phyloP scores from a whole-genome alignment of 148 eudicot species.

The Rhododendron henanense region DNA sequence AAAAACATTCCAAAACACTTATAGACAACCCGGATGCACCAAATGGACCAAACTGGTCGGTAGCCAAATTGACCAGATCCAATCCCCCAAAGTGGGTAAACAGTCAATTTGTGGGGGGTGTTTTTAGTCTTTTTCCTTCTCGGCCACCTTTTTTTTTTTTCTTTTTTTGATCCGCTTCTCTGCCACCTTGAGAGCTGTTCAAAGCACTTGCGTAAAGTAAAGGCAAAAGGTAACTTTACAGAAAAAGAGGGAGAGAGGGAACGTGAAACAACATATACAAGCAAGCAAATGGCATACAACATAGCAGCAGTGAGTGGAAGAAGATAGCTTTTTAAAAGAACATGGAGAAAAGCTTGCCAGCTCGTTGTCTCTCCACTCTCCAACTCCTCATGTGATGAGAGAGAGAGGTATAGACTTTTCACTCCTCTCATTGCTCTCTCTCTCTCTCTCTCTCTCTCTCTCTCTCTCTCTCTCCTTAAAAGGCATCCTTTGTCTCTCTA shows the following conservation, averaged over 20 bases:
- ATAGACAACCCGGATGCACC: no score
- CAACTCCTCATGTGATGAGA: constrained; percentile 11
- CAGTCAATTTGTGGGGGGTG: no score
- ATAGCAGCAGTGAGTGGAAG: constrained; percentile 34
- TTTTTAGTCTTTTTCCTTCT: no score
- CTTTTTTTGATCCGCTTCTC: background rate
- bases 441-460: background rate
- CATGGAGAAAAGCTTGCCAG: constrained; percentile 38
- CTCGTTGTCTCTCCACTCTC: constrained; percentile 36
- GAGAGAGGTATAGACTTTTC: background rate
- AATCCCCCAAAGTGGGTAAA: no score
- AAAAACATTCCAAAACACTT: no score
- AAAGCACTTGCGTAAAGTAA: background rate
- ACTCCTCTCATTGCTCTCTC: background rate
- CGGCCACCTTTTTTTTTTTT: no score
- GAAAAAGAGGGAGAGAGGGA: background rate
- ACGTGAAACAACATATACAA: background rate
- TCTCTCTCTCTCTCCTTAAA: constrained; percentile 7
- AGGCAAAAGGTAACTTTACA: background rate
- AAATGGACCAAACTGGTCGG: no score
- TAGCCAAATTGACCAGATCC: no score
- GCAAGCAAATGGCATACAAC: constrained; percentile 5
- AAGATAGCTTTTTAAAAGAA: constrained; percentile 28
- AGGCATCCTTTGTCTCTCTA: constrained; percentile 28
- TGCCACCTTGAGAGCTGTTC: background rate